phyloP scores from a whole-genome alignment of 257 asterid species.

The Ligustrum vulgare region DNA sequence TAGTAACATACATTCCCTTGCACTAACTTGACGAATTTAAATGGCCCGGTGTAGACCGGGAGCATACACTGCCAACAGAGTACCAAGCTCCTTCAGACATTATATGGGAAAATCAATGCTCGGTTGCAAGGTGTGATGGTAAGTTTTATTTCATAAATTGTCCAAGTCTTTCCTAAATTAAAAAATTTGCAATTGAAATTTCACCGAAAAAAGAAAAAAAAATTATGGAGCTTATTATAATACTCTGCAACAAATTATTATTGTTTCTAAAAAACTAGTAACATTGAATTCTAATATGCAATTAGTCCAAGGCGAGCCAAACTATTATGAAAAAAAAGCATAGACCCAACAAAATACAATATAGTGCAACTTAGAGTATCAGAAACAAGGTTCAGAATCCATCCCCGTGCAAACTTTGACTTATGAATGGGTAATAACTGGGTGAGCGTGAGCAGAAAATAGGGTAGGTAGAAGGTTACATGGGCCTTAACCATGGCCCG shows the following conservation, averaged over 20 bases:
- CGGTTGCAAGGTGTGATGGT: background rate
- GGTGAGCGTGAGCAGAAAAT: background rate
- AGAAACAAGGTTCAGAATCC: background rate
- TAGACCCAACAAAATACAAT: background rate
- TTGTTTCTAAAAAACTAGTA: background rate
- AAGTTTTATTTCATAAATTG: background rate
- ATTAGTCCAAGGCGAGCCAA: background rate
- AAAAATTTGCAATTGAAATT: background rate
- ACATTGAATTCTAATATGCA: background rate
- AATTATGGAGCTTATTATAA: background rate
- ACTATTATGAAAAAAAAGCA: background rate
- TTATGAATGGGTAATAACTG: background rate
- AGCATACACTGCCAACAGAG: background rate
- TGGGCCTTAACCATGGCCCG: background rate
- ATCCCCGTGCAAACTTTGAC: background rate
- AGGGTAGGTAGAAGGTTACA: background rate
- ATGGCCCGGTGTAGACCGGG: background rate
- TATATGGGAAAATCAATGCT: background rate
- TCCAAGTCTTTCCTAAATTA: background rate
- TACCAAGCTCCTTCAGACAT: background rate
- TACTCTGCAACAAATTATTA: background rate
- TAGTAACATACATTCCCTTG: background rate
- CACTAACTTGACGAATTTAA: background rate
- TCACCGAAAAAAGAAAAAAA: no score
- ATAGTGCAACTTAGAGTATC: background rate